Conservation (phyloP, 1,284 basidiomycete species). For the Sanghuangporus weigelae region DNA sequence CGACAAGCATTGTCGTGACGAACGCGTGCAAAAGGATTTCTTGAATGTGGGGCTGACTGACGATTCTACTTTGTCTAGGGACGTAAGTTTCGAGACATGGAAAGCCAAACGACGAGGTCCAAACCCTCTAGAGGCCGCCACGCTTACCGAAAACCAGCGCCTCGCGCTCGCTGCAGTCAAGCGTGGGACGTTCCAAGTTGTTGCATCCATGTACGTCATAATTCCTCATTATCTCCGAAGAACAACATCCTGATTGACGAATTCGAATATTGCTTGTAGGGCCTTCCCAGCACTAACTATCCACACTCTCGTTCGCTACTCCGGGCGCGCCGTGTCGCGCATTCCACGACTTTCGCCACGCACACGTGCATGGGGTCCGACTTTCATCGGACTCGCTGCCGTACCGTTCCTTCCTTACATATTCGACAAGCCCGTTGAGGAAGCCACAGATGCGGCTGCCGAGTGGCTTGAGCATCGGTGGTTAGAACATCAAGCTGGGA, state of each 20-base stretch:
- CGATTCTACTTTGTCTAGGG: constrained; percentile 42
- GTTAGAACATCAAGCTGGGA: constrained; percentile 10
- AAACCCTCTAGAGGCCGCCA: constrained; percentile 63
- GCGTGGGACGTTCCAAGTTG: constrained; percentile 81
- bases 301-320: constrained; percentile 78
- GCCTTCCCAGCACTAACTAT: constrained; percentile 78
- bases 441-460: constrained; percentile 56
- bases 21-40: background rate
- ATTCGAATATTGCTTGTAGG: constrained; percentile 35
- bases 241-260: background rate
- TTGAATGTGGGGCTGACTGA: background rate
- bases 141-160: constrained; percentile 74
- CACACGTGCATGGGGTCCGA: constrained; percentile 78
- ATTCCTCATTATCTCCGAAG: constrained; percentile 5
- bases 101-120: constrained; percentile 77
- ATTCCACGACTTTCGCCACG: constrained; percentile 47
- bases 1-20: background rate
- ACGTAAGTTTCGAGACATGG: constrained; percentile 90
- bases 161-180: constrained; percentile 69
- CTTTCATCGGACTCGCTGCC: constrained; percentile 70
- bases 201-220: constrained; percentile 74
- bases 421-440: constrained; percentile 81
- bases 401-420: constrained; percentile 79
- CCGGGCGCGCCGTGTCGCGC: constrained; percentile 70
- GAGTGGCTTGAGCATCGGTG: constrained; percentile 56